Base-by-base conservation (phyloP, 352 stramenopile species). In the Phytophthora aleatoria region DNA sequence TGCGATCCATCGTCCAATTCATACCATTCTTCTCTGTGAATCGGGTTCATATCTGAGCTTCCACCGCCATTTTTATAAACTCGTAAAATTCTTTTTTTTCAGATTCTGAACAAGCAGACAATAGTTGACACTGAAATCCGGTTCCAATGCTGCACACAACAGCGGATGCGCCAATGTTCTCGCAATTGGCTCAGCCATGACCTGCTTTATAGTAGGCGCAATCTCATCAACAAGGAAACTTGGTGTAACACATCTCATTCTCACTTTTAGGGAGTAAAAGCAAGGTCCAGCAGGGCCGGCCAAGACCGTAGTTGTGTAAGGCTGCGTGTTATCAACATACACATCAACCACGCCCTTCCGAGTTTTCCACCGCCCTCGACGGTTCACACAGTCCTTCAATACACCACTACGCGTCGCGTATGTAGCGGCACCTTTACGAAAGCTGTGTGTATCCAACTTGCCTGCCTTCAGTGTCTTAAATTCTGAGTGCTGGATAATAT, bases 241-340 rank as follows among this genome's bases (percentile, higher is more conserved):
- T 39, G 38, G 27, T 1, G 20, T 1, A 20, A 20, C 20, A 20
- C 20, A 20, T 20, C 20, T 20, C 20, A 20, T 1, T 8, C 30
- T 48, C 24, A 8, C 1, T 51, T 64, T 69, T 13, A 69, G 13
- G 0, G n/a, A 12, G 24, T 73, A 73, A 24, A 64, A 56, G 35
- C 57, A 61, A 2, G 64, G 47, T n/a, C 64, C 64, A 45, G 15
- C 2, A 10, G 64, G 52, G 2, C 57, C 51, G 3, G 51, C 24
- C 31, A 72, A 20, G 5, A 13, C 42, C 30, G 42, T 20, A 15
- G 42, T 20, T 2, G 35, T 26, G 30, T 33, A 33, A 0, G 30
- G 30, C 30, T 33, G 30, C 8, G 30, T 35, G 30, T 35, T 35
- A 35, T 35, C 30, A 8, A 35, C 1, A 8, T 35, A 35, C 30